Base-by-base conservation (phyloP, 1,284 basidiomycete species). In the Meira miltonrushii region DNA sequence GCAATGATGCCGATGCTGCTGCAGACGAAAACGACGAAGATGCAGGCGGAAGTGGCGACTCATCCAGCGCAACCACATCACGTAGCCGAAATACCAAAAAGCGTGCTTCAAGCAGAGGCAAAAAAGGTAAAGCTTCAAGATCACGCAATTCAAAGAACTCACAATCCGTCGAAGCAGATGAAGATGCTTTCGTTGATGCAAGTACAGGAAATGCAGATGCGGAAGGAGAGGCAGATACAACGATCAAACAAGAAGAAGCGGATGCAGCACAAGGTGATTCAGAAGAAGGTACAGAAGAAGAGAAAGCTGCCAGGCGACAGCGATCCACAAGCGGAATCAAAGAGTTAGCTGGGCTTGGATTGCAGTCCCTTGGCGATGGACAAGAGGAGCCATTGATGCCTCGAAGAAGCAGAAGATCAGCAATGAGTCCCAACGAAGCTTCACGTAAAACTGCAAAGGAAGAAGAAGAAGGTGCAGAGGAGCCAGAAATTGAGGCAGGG, bases 321-420 rank as follows among this genome's bases (percentile, higher is more conserved):
- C 19, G 55, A 4, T 57, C 66, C 7, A 53, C 60, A 13, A 38
- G 39, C 15, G 47, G 44, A 15, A 64, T 58, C 58, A 71, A 71
- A 46, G 69, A 69, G 44, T 62, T 71, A 21, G 61, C 68, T 23
- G 62, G 66, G 48, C 64, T 69, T 11, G 69, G 69, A 0, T 58
- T 71, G 13, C 48, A 50, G 48, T 60, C 60, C 5, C 62, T 69
- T 12, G 68, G 69, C 15, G 69, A 71, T 39, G 63, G 59, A 19
- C 63, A 53, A 7, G 64, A 65, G 10, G 65, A 64, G 9, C 64
- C 53, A n/a, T 51, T 65, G 6, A 38, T 64, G 1, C 69, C 69
- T 12, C 58, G 68, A 23, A 53, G 69, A 21, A 64, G 63, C 39
- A 63, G 64, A 19, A 58, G 69, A 15, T 65, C 59, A 19, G 65